Evolutionary conservation across 2,329 filamentous ascomycete genomes (phyloP).

Genomic region (Cercospora zeina): DNA sequence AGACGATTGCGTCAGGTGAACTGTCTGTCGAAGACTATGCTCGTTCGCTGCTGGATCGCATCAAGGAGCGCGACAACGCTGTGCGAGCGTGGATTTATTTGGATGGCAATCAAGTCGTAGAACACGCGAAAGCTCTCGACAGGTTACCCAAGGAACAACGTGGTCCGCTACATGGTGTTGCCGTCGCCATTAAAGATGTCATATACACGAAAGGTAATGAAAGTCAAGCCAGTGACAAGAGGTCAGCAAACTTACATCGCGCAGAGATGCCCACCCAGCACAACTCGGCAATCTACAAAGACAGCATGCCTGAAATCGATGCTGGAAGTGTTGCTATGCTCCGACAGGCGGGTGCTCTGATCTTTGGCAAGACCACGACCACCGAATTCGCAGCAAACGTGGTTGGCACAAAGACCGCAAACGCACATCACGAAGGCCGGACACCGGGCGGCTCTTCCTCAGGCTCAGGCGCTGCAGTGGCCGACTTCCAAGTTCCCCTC

Average conservation of each 20-base stretch:
- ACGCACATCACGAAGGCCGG: constrained; percentile 55
- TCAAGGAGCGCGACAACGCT: constrained; percentile 47
- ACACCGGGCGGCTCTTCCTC: constrained; percentile 69
- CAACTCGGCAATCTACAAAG: constrained; percentile 57
- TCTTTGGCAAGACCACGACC: constrained; percentile 62
- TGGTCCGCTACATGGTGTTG: constrained; percentile 59
- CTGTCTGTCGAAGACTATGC: constrained; percentile 55
- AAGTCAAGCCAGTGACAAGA: not conserved
- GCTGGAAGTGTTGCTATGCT: constrained; percentile 56
- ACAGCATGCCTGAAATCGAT: constrained; percentile 51
- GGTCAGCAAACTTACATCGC: not conserved
- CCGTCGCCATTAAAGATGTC: constrained; percentile 62
- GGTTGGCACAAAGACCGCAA: constrained; percentile 55
- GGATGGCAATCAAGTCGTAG: constrained; percentile 50
- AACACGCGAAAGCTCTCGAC: constrained; percentile 54
- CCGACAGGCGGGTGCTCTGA: constrained; percentile 57
- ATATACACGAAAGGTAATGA: constrained; percentile 55
- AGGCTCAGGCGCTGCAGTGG: constrained; percentile 66
- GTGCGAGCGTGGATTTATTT: constrained; percentile 57
- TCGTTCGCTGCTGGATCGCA: constrained; percentile 50
- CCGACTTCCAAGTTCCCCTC: constrained; percentile 62
- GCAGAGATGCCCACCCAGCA: constrained; percentile 58
- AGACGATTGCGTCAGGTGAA: constrained; percentile 43
- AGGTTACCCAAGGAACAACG: constrained; percentile 50
- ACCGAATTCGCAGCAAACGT: constrained; percentile 64